Evolutionary conservation across 495 filamentous ascomycete species (phyloP), one percentile per base, ranked within the genome.

Genomic region (Penicillium desertorum): DNA sequence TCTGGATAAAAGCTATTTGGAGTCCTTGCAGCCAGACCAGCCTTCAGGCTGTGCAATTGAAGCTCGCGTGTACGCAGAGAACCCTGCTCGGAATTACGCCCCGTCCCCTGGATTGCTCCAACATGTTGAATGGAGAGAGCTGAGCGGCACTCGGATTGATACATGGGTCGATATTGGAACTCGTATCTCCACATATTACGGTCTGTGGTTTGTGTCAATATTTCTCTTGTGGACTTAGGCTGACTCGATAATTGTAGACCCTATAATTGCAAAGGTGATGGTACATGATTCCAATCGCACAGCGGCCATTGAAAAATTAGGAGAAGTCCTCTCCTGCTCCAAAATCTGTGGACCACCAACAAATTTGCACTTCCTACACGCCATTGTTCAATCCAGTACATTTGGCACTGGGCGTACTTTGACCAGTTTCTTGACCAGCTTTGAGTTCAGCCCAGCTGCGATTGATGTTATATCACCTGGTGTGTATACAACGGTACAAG

Each of bases 201-300:
- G 75, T 79, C 52, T 25, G 70, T 64, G 17, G 25, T 42, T 12
- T 47, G 2, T 16, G 11, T 3, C 1, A 20, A 17, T 4, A 30
- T 36, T 5, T 45, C 6, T 23, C 23, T 5, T 45, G 10, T 11
- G 7, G 41, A 11, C 6, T 19, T 11, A 22, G 7, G 49, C 54
- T 57, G 32, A 60, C 16, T 7, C 10, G 1, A 12, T 45, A 45
- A 19, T 32, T 16, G 10, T 39, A 79, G 82, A 87, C 66, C 82
- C 84, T 4, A 63, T 88, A n/a, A 66, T 88, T 46, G 83, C 82
- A 25, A 88, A 87, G 58, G 69, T 85, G 5, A 86, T 88, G 74
- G 73, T 76, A 19, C 79, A 85, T 60, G 66, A 67, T 0, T 54
- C 65, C 14, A 71, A 67, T 16, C 66, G 83, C 54, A 56, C 72